Evolutionary conservation across 805 yeast species (phyloP).

Genomic region (Cyberlindnera euphorbiae): DNA sequence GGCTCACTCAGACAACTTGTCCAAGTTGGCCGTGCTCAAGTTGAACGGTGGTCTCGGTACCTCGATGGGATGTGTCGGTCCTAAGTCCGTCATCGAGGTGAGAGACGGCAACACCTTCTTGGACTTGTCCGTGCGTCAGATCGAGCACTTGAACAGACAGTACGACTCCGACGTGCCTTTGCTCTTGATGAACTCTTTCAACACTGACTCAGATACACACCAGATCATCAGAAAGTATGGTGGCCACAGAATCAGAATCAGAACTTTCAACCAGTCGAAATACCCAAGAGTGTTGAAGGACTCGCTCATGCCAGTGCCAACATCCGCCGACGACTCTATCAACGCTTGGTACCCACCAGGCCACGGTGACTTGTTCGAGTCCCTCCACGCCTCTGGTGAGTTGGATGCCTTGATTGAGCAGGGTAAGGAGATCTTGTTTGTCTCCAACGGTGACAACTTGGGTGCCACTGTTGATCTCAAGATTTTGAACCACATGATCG

Average conservation of each 20-base stretch:
- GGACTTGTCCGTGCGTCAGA: conserved; percentile 94
- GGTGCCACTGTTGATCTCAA: conserved; percentile 96
- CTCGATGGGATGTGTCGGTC: conserved; percentile 99
- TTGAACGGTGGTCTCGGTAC: conserved; percentile 98
- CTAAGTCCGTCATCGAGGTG: conserved; percentile 96
- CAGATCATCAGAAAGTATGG: conserved; percentile 93
- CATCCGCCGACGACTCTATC: conserved; percentile 61
- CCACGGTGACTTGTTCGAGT: conserved; percentile 95
- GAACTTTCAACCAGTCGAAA: conserved; percentile 96
- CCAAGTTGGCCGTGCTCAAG: conserved; percentile 90
- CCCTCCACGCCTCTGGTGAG: conserved; percentile 85
- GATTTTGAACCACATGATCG: conserved; percentile 89
- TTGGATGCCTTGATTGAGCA: conserved; percentile 83
- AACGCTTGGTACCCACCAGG: conserved; percentile 99
- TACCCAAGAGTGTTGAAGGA: conserved; percentile 95
- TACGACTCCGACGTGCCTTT: conserved; percentile 93
- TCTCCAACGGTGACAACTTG: conserved; percentile 96
- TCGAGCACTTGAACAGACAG: conserved; percentile 86
- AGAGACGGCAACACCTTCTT: conserved; percentile 97
- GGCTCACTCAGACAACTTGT: conserved; percentile 38
- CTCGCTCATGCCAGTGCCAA: conserved; percentile 93
- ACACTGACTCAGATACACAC: conserved; percentile 94
- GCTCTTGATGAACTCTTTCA: conserved; percentile 96
- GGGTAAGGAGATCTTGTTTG: conserved; percentile 93
- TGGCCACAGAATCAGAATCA: conserved; percentile 91